Base-by-base conservation (phyloP, 176 grass and related monocot genomes). In the Saccharum spontaneum region DNA sequence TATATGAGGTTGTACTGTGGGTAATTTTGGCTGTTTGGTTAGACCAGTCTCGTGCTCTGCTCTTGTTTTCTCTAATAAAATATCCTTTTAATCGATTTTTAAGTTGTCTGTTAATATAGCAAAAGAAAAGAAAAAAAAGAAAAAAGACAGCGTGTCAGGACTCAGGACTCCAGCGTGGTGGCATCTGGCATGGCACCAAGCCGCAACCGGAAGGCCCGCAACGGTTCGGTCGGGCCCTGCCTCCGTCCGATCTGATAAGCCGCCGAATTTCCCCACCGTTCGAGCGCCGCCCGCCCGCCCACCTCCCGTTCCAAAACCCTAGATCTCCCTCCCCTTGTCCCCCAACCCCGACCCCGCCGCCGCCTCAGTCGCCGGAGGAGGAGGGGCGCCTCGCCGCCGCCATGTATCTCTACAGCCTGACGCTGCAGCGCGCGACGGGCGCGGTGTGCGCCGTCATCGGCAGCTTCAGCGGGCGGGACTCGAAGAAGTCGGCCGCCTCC, bases 381-480 rank as follows among this genome's bases (percentile, higher is more conserved):
- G 73, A 38, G 63, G 36, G 52, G 48, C 11, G 48, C 17, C 9
- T 20, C 23, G n/a, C 22, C 43, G 60, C 36, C 1, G 62, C 34
- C 23, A 96, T 99, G 93, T 99, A 95, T 33, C 91, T 99, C 49
- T 99, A 96, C 86, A 94, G 88, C 77, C 84, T 99, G 43, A 99
- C 88, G 33, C 88, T 99, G 48, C 97, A 99, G 86, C 83, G 89
- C 20, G 78, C 93, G 11, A 90, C 89, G 28, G 97, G 97, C 41
- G 90, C 91, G 30, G 91, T 99, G 43, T 99, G 91, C 79, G 90
- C 93, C 50, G 80, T 88, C 45, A 94, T 96, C 69, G 91, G 93
- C 37, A 99, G 94, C 84, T 99, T 96, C 86, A 89, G 94, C 79
- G 97, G 97, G 12, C 90, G 90, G 13, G 92, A 96, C 80, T 79